phyloP scores from a whole-genome alignment of 257 asterid species.

The Primulina tabacum region DNA sequence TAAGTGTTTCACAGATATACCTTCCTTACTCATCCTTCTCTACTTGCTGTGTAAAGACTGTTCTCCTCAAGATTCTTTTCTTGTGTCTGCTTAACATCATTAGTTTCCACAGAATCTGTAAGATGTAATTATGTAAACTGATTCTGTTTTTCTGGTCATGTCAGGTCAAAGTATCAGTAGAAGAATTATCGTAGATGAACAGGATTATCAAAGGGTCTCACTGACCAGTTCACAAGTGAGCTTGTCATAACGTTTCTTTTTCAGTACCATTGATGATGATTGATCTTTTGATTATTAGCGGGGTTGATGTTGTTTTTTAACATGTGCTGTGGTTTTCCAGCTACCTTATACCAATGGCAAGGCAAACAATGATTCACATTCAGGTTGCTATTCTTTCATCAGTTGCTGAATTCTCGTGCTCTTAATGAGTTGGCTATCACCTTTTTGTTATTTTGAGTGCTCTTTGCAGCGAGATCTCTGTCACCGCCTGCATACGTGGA shows the following conservation, averaged over 20 bases:
- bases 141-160: slow-evolving; percentile 17
- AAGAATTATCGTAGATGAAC: slow-evolving; percentile 42
- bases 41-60: background rate
- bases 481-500: slow-evolving; percentile 68
- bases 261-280: slow-evolving; percentile 1
- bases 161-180: slow-evolving; percentile 58
- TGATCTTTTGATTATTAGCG: background rate
- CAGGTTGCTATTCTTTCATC: slow-evolving; percentile 54
- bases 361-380: slow-evolving; percentile 42
- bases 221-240: slow-evolving; percentile 59
- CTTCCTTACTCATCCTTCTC: background rate
- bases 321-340: slow-evolving; percentile 42
- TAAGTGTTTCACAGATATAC: background rate
- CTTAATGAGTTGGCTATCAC: background rate
- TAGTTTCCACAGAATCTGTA: slow-evolving; percentile 17
- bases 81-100: background rate
- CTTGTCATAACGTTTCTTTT: slow-evolving; percentile 10
- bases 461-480: slow-evolving; percentile 59
- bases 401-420: slow-evolving; percentile 8
- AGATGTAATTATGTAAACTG: slow-evolving; percentile 20
- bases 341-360: slow-evolving; percentile 71
- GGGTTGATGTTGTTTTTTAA: background rate
- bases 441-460: slow-evolving; percentile 14
- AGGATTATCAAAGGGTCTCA: slow-evolving; percentile 38
- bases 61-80: slow-evolving; percentile 11